phyloP scores from a whole-genome alignment of 805 yeast genomes.

The Starmera caribaea region DNA sequence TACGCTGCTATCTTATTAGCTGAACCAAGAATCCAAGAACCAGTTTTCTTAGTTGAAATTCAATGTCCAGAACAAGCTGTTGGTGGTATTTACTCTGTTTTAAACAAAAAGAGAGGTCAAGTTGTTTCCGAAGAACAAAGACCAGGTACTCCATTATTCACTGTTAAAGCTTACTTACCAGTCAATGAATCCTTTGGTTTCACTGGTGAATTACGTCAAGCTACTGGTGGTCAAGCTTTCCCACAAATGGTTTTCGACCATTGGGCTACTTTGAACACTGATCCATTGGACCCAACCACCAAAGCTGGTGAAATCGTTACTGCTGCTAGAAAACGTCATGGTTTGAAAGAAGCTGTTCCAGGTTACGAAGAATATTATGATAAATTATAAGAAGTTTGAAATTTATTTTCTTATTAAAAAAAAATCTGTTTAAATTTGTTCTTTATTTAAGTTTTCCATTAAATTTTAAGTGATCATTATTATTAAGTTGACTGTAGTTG shows the following conservation, averaged over 20 bases:
- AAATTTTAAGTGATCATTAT: no score
- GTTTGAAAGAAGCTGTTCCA: conserved; percentile 95
- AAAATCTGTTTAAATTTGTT: background rate
- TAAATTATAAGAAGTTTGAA: conserved; percentile 51
- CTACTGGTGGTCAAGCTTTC: conserved; percentile 99
- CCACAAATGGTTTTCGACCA: conserved; percentile 99
- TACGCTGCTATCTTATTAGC: conserved; percentile 97
- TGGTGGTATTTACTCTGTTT: conserved; percentile 99
- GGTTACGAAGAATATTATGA: conserved; percentile 99
- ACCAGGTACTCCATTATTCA: conserved; percentile 99
- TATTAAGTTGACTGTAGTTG: background rate
- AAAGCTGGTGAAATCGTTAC: conserved; percentile 58
- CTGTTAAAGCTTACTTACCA: conserved; percentile 99
- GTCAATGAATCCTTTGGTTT: conserved; percentile 99
- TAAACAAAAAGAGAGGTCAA: conserved; percentile 99
- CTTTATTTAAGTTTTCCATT: no score
- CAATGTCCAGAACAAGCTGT: conserved; percentile 99
- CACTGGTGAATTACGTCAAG: conserved; percentile 99
- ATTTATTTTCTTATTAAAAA: background rate
- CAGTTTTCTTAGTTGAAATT: conserved; percentile 97
- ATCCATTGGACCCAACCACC: conserved; percentile 79
- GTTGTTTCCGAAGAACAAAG: conserved; percentile 99
- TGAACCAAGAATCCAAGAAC: conserved; percentile 98
- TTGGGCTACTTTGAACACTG: conserved; percentile 88
- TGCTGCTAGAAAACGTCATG: conserved; percentile 87